These are phyloP conservation scores for Ogataea trehalophila DNA, from an alignment of 805 yeast genomes.

Conservation along the genomic window DNA sequence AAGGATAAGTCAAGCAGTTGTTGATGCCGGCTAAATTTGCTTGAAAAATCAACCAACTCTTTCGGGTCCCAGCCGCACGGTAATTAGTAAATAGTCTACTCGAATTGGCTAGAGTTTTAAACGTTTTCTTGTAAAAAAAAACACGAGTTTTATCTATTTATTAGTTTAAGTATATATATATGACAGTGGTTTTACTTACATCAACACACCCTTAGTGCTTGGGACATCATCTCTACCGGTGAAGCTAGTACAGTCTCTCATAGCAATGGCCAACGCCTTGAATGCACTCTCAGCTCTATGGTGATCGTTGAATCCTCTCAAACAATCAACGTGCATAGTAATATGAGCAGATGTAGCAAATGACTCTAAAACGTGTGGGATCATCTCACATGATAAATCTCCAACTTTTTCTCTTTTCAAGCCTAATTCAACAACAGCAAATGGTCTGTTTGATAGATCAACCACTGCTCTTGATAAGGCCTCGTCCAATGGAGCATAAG, in stretches of 20 bases:
- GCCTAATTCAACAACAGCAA: conserved; percentile 83
- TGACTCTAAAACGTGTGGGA: conserved; percentile 93
- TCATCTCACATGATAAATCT: conserved; percentile 90
- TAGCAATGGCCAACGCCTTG: conserved; percentile 91
- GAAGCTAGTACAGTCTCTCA: conserved; percentile 75
- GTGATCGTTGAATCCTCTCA: conserved; percentile 93
- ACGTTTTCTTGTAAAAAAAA: not conserved
- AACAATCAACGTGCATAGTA: conserved; percentile 90
- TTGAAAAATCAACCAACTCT: too few species aligned
- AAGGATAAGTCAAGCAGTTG: too few species aligned
- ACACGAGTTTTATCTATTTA: too few species aligned
- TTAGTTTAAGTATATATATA: not conserved
- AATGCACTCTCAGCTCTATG: conserved; percentile 96
- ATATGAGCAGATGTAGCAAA: conserved; percentile 90
- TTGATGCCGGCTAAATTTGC: too few species aligned
- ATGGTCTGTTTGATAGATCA: conserved; percentile 90
- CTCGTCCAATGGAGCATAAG: conserved; percentile 95
- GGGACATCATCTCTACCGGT: conserved; percentile 92
- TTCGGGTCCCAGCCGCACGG: too few species aligned
- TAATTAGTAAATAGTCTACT: not conserved
- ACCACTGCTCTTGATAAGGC: conserved; percentile 95
- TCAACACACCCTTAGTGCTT: conserved; percentile 91
- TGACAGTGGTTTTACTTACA: conserved; percentile 31
- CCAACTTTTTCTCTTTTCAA: conserved; percentile 91
- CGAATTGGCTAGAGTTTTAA: not conserved